Conservation (phyloP, 306 rosid species). For the Quercus aquifolioides region DNA sequence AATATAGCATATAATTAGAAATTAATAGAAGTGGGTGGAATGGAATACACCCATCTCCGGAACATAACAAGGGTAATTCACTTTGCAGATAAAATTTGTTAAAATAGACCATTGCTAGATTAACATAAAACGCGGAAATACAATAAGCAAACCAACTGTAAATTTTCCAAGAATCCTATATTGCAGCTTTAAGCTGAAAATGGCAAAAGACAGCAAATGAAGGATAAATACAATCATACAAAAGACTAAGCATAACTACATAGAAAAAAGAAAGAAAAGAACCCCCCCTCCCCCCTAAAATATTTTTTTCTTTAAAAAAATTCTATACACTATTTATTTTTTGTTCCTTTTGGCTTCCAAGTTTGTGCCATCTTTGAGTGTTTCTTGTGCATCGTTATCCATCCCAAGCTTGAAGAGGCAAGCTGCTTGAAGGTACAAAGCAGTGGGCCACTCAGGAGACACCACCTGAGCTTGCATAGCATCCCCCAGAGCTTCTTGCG, state of each 20-base stretch:
- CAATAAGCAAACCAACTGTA: slow-evolving; percentile 6
- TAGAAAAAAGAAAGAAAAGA: not conserved
- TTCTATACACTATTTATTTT: slow-evolving; percentile 46
- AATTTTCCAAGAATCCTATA: slow-evolving; percentile 20
- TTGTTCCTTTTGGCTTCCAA: slow-evolving; percentile 77
- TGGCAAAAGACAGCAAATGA: slow-evolving; percentile 19
- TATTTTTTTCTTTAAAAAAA: not conserved
- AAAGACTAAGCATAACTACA: not conserved
- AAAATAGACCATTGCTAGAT: not conserved
- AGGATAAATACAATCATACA: slow-evolving; percentile 21
- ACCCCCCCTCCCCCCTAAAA: not conserved
- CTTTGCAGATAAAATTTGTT: not conserved
- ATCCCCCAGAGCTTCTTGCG: slow-evolving; percentile 81
- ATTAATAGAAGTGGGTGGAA: too few relatives aligned
- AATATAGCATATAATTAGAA: too few relatives aligned
- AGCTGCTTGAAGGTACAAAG: slow-evolving; percentile 90
- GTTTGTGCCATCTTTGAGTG: slow-evolving; percentile 80
- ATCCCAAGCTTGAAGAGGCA: slow-evolving; percentile 81
- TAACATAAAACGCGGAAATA: not conserved
- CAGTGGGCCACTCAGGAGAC: slow-evolving; percentile 92
- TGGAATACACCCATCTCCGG: too few relatives aligned
- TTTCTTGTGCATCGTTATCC: slow-evolving; percentile 94
- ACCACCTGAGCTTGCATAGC: slow-evolving; percentile 95
- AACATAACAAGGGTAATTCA: not conserved
- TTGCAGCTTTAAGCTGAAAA: slow-evolving; percentile 18